Evolutionary conservation across 306 rosid species (phyloP), one percentile per base, ranked within the genome.

Genomic region (Fragaria nilgerrensis): DNA sequence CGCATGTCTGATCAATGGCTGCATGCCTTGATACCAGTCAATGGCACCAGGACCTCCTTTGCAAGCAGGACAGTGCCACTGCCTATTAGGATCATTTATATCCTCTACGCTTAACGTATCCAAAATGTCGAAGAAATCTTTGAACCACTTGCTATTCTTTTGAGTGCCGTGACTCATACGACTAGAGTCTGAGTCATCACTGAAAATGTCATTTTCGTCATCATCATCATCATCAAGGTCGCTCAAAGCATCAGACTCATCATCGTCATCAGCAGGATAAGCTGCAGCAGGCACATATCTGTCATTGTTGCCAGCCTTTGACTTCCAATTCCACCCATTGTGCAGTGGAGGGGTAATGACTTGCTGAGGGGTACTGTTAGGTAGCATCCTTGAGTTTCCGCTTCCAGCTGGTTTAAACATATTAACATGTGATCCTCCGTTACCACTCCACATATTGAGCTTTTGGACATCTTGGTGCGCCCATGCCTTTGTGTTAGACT

Each of bases 61-160:
- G 80, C 93, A 87, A 16, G 89, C 88, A 13, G 89, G 93, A 48
- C 93, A 87, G 73, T 87, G 91, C 90, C 86, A 83, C 55, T 43
- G 56, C 25, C 34, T 75, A 14, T 19, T 64, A 43, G 23, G 65
- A 77, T 84, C 77, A 72, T 39, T 73, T 13, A 87, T 78, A 74
- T 89, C 79, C 71, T 83, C 90, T 20, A 3, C 47, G n/a, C 62
- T 52, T 71, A 87, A 43, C 32, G 13, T 36, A 61, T 78, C 64
- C 45, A 89, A 58, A 14, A 2, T 20, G 32, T 76, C 73, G 50
- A 89, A 89, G 84, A 89, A 89, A 5, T 25, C 36, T 58, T 56
- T 20, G 36, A 87, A 82, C 91, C 91, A 87, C 71, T 58, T 85
- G 62, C 84, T 83, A 34, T 83, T 78, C 78, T 87, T 89, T 62